phyloP scores from a whole-genome alignment of 768 basidiomycete genomes.

The Leucosporidium yakuticum region DNA sequence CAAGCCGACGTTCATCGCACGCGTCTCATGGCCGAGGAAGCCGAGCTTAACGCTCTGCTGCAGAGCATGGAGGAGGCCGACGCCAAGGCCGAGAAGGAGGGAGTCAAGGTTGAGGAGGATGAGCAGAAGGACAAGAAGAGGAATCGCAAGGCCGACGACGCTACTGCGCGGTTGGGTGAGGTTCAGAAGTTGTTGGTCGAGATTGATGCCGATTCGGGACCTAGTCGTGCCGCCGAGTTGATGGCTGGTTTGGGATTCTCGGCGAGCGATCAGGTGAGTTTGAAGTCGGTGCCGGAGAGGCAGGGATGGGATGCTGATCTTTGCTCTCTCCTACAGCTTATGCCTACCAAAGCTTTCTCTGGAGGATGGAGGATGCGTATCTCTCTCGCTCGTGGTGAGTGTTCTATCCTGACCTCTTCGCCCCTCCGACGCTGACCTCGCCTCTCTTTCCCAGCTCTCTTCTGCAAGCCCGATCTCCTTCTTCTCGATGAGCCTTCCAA shows the following conservation, averaged over 20 bases:
- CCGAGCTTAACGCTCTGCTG: constrained; percentile 64
- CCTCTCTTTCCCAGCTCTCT: constrained; percentile 60
- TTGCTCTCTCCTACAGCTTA: not conserved
- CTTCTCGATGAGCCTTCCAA: constrained; percentile 62
- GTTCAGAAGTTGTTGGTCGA: constrained; percentile 87
- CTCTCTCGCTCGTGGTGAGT: constrained; percentile 59
- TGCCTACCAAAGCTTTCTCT: constrained; percentile 38
- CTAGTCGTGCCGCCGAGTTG: constrained; percentile 82
- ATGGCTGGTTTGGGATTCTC: constrained; percentile 90
- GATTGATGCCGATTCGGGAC: constrained; percentile 96
- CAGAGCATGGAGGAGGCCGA: constrained; percentile 37
- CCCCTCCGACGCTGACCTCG: not conserved
- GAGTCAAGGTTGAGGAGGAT: constrained; percentile 58
- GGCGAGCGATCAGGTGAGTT: constrained; percentile 71
- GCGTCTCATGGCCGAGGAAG: constrained; percentile 79
- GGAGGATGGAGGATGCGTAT: constrained; percentile 97
- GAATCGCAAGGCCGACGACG: constrained; percentile 43
- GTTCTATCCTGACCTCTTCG: too few species aligned
- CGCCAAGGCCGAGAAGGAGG: constrained; percentile 19
- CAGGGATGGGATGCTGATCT: not conserved
- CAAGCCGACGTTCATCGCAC: constrained; percentile 99
- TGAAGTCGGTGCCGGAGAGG: constrained; percentile 49
- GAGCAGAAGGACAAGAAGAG: constrained; percentile 30
- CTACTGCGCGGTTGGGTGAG: constrained; percentile 63
- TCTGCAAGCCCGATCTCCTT: constrained; percentile 66